Evolutionary conservation across 768 basidiomycete genomes (phyloP).

Genomic region (Hirschioporus abietinus): DNA sequence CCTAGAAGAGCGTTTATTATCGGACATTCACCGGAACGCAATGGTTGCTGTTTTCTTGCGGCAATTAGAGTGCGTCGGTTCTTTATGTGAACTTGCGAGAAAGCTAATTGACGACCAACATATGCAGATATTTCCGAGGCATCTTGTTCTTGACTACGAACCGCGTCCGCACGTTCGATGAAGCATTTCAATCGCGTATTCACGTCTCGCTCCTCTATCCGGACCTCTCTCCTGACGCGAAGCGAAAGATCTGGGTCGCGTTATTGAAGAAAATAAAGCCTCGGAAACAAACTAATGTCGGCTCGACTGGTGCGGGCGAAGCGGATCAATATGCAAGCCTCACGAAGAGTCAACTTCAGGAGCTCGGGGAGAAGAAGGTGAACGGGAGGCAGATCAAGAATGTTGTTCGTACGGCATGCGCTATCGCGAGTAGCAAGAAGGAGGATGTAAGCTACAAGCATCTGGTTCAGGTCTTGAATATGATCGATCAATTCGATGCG

Average conservation of each 20-base stretch:
- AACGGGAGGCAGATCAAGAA: constrained; percentile 72
- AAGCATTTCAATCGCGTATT: constrained; percentile 27
- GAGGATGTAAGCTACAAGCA: constrained; percentile 45
- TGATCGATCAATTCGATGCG: constrained; percentile 50
- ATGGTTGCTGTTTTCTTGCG: constrained; percentile 62
- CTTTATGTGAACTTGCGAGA: neutral
- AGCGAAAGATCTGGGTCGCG: constrained; percentile 55
- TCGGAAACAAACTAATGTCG: constrained; percentile 9
- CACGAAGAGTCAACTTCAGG: constrained; percentile 35
- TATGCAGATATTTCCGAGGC: constrained; percentile 25
- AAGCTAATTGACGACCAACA: constrained; percentile 8
- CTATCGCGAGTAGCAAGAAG: constrained; percentile 45
- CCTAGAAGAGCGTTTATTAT: constrained; percentile 61
- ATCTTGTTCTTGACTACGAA: constrained; percentile 37
- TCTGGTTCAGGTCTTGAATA: constrained; percentile 52
- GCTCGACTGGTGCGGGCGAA: constrained; percentile 1
- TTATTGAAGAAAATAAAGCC: constrained; percentile 39
- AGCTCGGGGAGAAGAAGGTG: constrained; percentile 45
- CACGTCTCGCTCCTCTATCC: constrained; percentile 49
- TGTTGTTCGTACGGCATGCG: constrained; percentile 55
- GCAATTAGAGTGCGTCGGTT: constrained; percentile 24
- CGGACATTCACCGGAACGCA: constrained; percentile 61
- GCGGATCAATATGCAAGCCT: constrained; percentile 20
- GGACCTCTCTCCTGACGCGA: constrained; percentile 47
- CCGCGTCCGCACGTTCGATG: constrained; percentile 31